A percentile compares a stretch with the other conserved stretches of the same genome.
Evolutionary conservation across 2,329 filamentous ascomycete genomes (phyloP).

Genomic region (Aspergillus proliferans): DNA sequence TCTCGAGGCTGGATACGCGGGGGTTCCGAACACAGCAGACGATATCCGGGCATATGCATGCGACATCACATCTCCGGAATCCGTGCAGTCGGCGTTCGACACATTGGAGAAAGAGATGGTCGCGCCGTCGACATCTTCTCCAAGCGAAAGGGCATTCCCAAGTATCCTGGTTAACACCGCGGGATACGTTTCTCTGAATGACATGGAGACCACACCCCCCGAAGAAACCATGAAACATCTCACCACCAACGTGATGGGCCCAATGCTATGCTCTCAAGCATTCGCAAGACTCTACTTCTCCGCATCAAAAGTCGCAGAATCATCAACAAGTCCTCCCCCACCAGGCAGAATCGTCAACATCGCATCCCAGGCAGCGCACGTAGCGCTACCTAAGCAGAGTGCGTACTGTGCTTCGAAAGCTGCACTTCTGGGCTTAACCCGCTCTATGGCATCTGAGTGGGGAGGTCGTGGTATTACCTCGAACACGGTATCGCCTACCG

Average conservation of each 20-base stretch:
- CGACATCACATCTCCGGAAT: slow-evolving; percentile 44
- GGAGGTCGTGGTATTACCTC: slow-evolving; percentile 40
- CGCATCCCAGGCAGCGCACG: slow-evolving; percentile 43
- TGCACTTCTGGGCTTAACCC: slow-evolving; percentile 39
- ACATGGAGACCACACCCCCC: slow-evolving; percentile 37
- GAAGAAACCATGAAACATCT: slow-evolving; percentile 42
- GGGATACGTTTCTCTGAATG: slow-evolving; percentile 42
- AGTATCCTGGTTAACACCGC: slow-evolving; percentile 40
- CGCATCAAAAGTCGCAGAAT: slow-evolving; percentile 13
- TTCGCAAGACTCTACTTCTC: slow-evolving; percentile 40
- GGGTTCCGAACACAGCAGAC: slow-evolving; percentile 7
- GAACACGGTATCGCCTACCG: slow-evolving; percentile 43
- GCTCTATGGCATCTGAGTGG: slow-evolving; percentile 45
- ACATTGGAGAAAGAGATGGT: slow-evolving; percentile 25
- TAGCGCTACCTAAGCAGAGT: slow-evolving; percentile 40
- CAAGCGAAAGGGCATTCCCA: slow-evolving; percentile 24
- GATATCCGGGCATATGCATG: slow-evolving; percentile 35
- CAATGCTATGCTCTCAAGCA: slow-evolving; percentile 41
- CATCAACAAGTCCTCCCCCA: slow-evolving; percentile 15
- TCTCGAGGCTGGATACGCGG: slow-evolving; percentile 31
- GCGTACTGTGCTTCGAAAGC: slow-evolving; percentile 47
- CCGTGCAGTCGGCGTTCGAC: slow-evolving; percentile 40
- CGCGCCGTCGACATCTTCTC: slow-evolving; percentile 3
- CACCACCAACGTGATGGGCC: slow-evolving; percentile 40
- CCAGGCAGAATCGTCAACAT: slow-evolving; percentile 43